Evolutionary conservation across 2,329 filamentous ascomycete species (phyloP).

Genomic region (Chalara sp.): DNA sequence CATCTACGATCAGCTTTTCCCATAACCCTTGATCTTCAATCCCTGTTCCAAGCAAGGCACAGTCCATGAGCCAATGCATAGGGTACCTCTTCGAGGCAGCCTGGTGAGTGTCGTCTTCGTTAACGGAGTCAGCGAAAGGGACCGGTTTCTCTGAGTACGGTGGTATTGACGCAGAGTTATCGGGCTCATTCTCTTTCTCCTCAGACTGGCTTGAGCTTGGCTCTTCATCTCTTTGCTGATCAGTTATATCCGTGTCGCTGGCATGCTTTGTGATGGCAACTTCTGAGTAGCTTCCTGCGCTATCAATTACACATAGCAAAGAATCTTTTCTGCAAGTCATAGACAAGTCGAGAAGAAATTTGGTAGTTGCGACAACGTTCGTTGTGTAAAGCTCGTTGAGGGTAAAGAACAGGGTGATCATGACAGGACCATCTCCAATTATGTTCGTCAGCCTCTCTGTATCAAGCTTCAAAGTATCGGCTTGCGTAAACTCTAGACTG

Average conservation of each 20-base stretch:
- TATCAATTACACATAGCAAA: conserved; percentile 80
- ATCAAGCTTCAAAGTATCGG: conserved; percentile 41
- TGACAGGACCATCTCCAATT: conserved; percentile 32
- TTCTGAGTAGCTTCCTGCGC: conserved; percentile 87
- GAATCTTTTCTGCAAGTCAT: conserved; percentile 49
- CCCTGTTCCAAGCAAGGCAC: conserved; percentile 56
- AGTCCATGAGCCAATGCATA: conserved; percentile 89
- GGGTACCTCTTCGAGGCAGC: conserved; percentile 64
- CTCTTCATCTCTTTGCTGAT: background rate
- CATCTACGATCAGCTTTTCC: conserved; percentile 68
- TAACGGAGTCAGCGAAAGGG: background rate
- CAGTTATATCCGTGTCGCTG: conserved; percentile 28
- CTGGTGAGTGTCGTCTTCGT: background rate
- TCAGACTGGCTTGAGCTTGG: background rate
- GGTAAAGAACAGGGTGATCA: conserved; percentile 87
- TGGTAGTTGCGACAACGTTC: conserved; percentile 65
- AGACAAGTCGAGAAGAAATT: conserved; percentile 66
- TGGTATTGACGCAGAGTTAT: background rate
- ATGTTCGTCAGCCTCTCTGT: conserved; percentile 25
- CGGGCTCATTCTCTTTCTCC: background rate
- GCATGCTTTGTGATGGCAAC: conserved; percentile 56
- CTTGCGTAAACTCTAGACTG: conserved; percentile 35
- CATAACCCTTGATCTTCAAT: conserved; percentile 41
- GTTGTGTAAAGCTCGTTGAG: conserved; percentile 89
- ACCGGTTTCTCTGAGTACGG: background rate